Percentiles rank a stretch among this genome's conserved stretches.
These are phyloP conservation scores for Candida oleophila DNA, from an alignment of 805 yeast genomes.

Conservation along the genomic window DNA sequence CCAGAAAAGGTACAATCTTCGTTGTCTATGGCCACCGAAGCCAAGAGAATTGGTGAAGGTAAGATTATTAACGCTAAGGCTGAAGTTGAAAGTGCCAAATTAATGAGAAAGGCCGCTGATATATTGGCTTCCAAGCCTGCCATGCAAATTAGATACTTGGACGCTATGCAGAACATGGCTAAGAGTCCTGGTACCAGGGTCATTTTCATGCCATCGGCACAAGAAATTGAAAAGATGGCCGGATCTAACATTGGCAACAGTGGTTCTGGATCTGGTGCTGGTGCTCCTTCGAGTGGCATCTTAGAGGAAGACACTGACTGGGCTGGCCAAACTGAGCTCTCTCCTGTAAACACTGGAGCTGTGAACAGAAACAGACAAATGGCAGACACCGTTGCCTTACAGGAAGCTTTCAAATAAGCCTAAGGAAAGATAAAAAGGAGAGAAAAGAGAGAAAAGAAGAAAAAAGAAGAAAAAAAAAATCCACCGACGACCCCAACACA, in stretches of 20 bases:
- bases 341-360: slow-evolving; percentile 9
- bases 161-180: slow-evolving; percentile 78
- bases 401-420: slow-evolving; percentile 26
- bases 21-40: slow-evolving; percentile 72
- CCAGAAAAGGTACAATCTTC: slow-evolving; percentile 57
- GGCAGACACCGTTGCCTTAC: slow-evolving; percentile 29
- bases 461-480: background rate
- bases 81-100: slow-evolving; percentile 72
- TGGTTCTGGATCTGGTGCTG: background rate
- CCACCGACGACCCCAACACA: background rate
- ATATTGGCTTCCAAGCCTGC: slow-evolving; percentile 72
- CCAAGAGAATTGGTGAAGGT: slow-evolving; percentile 72
- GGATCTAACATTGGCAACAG: slow-evolving; percentile 17
- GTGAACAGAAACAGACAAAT: slow-evolving; percentile 7
- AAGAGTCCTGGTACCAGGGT: slow-evolving; percentile 61
- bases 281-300: slow-evolving; percentile 6
- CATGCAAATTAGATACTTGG: slow-evolving; percentile 75
- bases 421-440: background rate
- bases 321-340: slow-evolving; percentile 14
- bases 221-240: slow-evolving; percentile 41
- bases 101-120: slow-evolving; percentile 78
- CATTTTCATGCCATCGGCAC: slow-evolving; percentile 65
- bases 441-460: background rate
- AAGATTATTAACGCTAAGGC: slow-evolving; percentile 74
- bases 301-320: slow-evolving; percentile 24